Percentiles rank a stretch among this genome's conserved stretches.
Conservation (phyloP, 1,139 yeast genomes). For the Hyphopichia fennica region DNA sequence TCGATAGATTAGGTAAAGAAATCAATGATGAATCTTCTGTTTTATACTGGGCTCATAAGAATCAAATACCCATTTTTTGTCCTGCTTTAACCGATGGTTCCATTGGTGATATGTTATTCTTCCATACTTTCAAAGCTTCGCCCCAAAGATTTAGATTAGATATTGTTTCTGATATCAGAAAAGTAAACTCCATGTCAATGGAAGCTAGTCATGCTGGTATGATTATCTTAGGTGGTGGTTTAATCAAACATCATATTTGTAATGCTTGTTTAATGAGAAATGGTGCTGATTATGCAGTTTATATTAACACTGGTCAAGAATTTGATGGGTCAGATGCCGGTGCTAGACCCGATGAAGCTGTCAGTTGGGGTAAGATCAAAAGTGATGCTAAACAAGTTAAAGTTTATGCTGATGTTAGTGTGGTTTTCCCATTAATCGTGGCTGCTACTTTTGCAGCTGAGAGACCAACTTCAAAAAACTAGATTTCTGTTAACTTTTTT, state of each 20-base stretch:
- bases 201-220: slow-evolving; percentile 95
- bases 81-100: slow-evolving; percentile 98
- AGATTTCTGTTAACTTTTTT: background rate
- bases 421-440: slow-evolving; percentile 92
- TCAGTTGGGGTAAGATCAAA: slow-evolving; percentile 98
- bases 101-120: slow-evolving; percentile 96
- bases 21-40: slow-evolving; percentile 94
- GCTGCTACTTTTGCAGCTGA: slow-evolving; percentile 90
- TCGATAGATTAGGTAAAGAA: slow-evolving; percentile 92
- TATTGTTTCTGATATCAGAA: slow-evolving; percentile 90
- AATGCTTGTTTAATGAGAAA: slow-evolving; percentile 98
- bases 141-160: slow-evolving; percentile 88
- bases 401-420: slow-evolving; percentile 94
- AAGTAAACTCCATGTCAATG: slow-evolving; percentile 90
- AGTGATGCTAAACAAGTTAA: slow-evolving; percentile 90
- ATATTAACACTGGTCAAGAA: slow-evolving; percentile 96
- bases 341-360: slow-evolving; percentile 98
- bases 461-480: slow-evolving; percentile 19
- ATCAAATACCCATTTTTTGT: slow-evolving; percentile 92
- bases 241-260: slow-evolving; percentile 94
- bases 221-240: slow-evolving; percentile 95
- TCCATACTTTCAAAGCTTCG: slow-evolving; percentile 94
- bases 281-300: slow-evolving; percentile 98
- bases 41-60: slow-evolving; percentile 96
- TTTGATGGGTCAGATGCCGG: slow-evolving; percentile 99